Evolutionary conservation across 2,329 filamentous ascomycete species (phyloP).

Genomic region (Emergomyces orientalis): DNA sequence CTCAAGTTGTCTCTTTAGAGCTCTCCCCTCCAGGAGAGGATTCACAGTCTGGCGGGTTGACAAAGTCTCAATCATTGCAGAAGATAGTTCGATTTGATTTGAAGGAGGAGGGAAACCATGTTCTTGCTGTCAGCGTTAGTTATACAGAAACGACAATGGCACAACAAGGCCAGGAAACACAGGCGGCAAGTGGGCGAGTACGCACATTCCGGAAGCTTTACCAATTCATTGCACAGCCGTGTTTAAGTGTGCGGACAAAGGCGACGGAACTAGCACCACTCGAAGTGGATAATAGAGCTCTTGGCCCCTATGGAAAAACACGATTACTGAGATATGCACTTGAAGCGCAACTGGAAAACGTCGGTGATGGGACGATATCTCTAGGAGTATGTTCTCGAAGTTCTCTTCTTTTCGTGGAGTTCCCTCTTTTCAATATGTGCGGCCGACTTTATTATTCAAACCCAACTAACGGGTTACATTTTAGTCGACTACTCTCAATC

Average conservation of each 20-base stretch:
- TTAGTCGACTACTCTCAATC: slow-evolving; percentile 40
- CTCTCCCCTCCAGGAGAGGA: slow-evolving; percentile 42
- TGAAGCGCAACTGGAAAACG: slow-evolving; percentile 93
- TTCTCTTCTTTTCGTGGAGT: not conserved
- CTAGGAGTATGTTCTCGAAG: slow-evolving; percentile 50
- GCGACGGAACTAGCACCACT: slow-evolving; percentile 53
- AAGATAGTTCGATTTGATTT: slow-evolving; percentile 76
- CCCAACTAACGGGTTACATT: slow-evolving; percentile 3
- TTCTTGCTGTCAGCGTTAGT: slow-evolving; percentile 83
- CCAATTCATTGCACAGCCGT: slow-evolving; percentile 87
- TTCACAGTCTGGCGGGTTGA: slow-evolving; percentile 28
- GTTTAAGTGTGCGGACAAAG: slow-evolving; percentile 85
- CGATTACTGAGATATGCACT: slow-evolving; percentile 55
- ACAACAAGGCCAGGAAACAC: slow-evolving; percentile 26
- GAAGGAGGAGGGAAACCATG: slow-evolving; percentile 88
- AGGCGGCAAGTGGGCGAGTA: slow-evolving; percentile 51
- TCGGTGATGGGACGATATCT: slow-evolving; percentile 71
- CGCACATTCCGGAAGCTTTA: slow-evolving; percentile 91
- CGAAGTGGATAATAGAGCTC: slow-evolving; percentile 37
- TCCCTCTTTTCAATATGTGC: not conserved
- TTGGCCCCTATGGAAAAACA: slow-evolving; percentile 37
- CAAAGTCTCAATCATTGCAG: slow-evolving; percentile 55
- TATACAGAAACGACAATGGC: slow-evolving; percentile 70
- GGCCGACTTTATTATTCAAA: not conserved
- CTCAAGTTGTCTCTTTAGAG: slow-evolving; percentile 58